Conservation (phyloP, 129 eudicot species). For the Chrysanthemum makinoi region DNA sequence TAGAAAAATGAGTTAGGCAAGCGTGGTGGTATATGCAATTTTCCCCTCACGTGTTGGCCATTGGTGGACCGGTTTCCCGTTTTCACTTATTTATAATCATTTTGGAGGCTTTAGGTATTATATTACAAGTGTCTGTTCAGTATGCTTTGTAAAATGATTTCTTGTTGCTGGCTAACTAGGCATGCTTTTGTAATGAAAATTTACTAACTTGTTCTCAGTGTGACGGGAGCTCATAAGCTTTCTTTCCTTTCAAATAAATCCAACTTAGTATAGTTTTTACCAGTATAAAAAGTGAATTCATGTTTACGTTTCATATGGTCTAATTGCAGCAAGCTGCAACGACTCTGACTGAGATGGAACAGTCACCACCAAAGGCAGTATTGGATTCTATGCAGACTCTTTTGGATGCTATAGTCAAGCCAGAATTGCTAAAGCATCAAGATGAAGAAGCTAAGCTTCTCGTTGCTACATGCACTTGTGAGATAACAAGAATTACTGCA, state of each 20-base stretch:
- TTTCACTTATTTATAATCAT: too few species aligned
- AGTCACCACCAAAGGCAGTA: constrained; percentile 64
- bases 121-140: too few species aligned
- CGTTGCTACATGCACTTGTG: constrained; percentile 92
- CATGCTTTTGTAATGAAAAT: constrained; percentile 5
- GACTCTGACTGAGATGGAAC: constrained; percentile 75
- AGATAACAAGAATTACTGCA: constrained; percentile 92
- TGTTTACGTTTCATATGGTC: not conserved
- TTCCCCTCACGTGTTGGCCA: too few species aligned
- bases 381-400: constrained; percentile 83
- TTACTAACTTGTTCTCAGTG: too few species aligned
- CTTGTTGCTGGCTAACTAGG: constrained; percentile 7
- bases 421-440: constrained; percentile 80
- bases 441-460: constrained; percentile 81
- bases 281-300: too few species aligned
- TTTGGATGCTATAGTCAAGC: constrained; percentile 63
- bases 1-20: constrained; percentile 4
- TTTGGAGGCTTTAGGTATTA: too few species aligned
- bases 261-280: too few species aligned
- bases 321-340: constrained; percentile 75
- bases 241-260: not conserved
- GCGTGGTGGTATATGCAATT: not conserved
- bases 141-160: too few species aligned
- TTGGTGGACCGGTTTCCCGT: too few species aligned
- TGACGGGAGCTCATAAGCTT: too few species aligned